These are phyloP conservation scores for Melampsora medusae DNA, from an alignment of 1,284 basidiomycete species.

Conservation along the genomic window DNA sequence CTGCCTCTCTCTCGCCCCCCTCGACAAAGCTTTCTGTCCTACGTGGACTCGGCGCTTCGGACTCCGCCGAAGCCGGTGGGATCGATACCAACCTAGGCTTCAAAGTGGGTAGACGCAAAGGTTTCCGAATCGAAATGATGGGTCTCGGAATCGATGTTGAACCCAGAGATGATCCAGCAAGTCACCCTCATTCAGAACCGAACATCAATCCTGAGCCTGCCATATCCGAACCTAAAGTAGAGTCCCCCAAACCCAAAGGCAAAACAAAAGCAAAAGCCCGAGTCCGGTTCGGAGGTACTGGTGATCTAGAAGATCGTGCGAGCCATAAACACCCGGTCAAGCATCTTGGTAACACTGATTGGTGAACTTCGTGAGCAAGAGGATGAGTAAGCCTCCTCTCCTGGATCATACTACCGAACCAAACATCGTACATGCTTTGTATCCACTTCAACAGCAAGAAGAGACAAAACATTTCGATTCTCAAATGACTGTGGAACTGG, in stretches of 20 bases:
- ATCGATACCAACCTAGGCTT: conserved; percentile 42
- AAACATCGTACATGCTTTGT: too few species aligned
- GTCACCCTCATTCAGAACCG: background rate
- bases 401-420: too few species aligned
- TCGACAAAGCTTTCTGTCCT: conserved; percentile 39
- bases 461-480: too few species aligned
- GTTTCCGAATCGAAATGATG: conserved; percentile 44
- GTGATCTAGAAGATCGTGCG: background rate
- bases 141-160: conserved; percentile 33
- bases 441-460: too few species aligned
- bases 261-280: background rate
- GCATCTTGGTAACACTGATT: conserved; percentile 14
- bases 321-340: conserved; percentile 10
- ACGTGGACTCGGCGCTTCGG: conserved; percentile 14
- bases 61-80: conserved; percentile 20
- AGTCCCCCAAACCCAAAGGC: background rate
- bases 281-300: conserved; percentile 7
- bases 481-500: too few species aligned
- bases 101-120: conserved; percentile 37
- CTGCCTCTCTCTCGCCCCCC: conserved; percentile 32
- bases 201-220: background rate
- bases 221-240: background rate
- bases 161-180: background rate
- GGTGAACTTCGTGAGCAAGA: background rate
- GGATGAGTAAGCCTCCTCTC: too few species aligned